These are phyloP conservation scores for Citrus glauca DNA, from an alignment of 345 rosid species.

Conservation along the genomic window DNA sequence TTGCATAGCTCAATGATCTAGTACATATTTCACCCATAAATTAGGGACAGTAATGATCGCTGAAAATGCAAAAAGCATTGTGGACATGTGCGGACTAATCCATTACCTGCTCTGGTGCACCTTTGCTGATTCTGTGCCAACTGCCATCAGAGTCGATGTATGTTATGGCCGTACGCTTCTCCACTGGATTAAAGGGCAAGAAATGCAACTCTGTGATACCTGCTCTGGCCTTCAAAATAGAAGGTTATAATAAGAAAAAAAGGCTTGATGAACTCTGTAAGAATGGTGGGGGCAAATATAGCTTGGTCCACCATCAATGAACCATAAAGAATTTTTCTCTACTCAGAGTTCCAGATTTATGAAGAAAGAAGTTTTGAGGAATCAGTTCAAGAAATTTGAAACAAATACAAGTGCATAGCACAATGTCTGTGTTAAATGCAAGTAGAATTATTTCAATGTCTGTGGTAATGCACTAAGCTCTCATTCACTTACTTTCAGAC, in stretches of 20 bases:
- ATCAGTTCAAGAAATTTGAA: background rate
- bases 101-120: conserved; percentile 79
- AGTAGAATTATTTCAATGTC: background rate
- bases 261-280: background rate
- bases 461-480: background rate
- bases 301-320: background rate
- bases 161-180: conserved; percentile 85
- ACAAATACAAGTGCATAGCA: background rate
- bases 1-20: conserved; percentile 75
- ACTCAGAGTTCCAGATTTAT: background rate
- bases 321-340: background rate
- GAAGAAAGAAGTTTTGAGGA: background rate
- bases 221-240: conserved; percentile 47
- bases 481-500: background rate
- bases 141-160: conserved; percentile 55
- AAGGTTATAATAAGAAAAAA: background rate
- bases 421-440: background rate
- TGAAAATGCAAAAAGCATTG: background rate
- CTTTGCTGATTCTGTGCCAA: conserved; percentile 85
- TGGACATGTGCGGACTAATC: background rate
- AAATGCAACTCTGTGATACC: conserved; percentile 75
- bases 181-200: conserved; percentile 85
- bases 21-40: background rate
- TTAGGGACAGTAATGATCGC: background rate
- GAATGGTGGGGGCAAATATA: background rate